phyloP scores from a whole-genome alignment of 2,329 filamentous ascomycete genomes.

The Leptographium procerum region DNA sequence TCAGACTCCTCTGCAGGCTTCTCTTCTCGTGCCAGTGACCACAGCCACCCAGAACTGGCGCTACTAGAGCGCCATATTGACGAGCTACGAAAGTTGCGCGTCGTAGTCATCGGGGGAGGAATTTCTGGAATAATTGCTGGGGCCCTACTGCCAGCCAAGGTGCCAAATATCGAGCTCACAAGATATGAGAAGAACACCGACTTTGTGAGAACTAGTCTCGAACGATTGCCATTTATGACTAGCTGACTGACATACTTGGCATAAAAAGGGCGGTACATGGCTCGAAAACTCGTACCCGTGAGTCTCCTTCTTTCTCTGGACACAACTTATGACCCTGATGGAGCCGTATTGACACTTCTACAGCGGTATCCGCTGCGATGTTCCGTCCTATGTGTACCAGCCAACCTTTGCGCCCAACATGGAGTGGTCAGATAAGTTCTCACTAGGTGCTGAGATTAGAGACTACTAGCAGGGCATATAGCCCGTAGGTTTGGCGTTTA shows the following conservation, averaged over 20 bases:
- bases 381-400: constrained; percentile 13
- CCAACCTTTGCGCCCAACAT: constrained; percentile 11
- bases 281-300: neutral
- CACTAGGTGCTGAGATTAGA: constrained; percentile 11
- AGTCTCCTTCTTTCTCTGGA: neutral
- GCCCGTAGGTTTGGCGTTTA: constrained; percentile 1
- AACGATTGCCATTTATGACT: no score
- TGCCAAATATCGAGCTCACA: constrained; percentile 53
- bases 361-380: constrained; percentile 12
- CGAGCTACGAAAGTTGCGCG: constrained; percentile 34
- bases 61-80: constrained; percentile 23
- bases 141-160: constrained; percentile 54
- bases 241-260: no score
- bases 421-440: constrained; percentile 12
- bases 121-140: constrained; percentile 53
- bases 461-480: constrained; percentile 8
- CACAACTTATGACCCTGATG: neutral
- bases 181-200: constrained; percentile 60
- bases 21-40: neutral
- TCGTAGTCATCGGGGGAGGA: constrained; percentile 54
- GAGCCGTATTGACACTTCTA: no score
- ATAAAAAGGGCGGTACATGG: neutral
- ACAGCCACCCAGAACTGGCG: no score
- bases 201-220: constrained; percentile 39
- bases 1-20: neutral